Evolutionary conservation across 441 rosid genomes (phyloP).

Genomic region (Theobroma grandiflorum): DNA sequence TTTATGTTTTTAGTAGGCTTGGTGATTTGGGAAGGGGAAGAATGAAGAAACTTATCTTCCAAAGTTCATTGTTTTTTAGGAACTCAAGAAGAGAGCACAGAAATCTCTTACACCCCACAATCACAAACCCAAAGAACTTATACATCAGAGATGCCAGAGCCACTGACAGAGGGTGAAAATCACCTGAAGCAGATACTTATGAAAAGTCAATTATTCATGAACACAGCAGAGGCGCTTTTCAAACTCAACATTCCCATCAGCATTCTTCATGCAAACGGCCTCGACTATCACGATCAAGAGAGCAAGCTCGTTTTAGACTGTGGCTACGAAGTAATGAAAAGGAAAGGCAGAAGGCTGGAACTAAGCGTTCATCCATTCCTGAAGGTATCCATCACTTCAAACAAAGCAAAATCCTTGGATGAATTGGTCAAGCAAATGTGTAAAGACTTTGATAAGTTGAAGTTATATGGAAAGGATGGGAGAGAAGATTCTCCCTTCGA

Average conservation of each 20-base stretch:
- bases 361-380: slow-evolving; percentile 66
- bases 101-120: slow-evolving; percentile 22
- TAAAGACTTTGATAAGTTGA: slow-evolving; percentile 62
- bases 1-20: background rate
- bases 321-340: slow-evolving; percentile 80
- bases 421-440: slow-evolving; percentile 65
- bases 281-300: slow-evolving; percentile 45
- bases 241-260: slow-evolving; percentile 62
- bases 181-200: slow-evolving; percentile 68
- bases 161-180: slow-evolving; percentile 64
- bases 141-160: slow-evolving; percentile 39
- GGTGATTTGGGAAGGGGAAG: background rate
- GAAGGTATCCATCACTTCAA: slow-evolving; percentile 41
- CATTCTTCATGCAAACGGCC: slow-evolving; percentile 36
- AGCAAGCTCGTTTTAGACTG: slow-evolving; percentile 73
- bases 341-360: slow-evolving; percentile 80
- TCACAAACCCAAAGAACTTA: slow-evolving; percentile 31
- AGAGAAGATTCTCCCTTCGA: slow-evolving; percentile 48
- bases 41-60: background rate
- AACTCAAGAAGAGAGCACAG: slow-evolving; percentile 27
- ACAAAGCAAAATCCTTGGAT: slow-evolving; percentile 56
- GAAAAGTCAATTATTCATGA: slow-evolving; percentile 67
- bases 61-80: slow-evolving; percentile 49
- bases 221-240: slow-evolving; percentile 83
- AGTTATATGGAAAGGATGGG: slow-evolving; percentile 57